Conservation (phyloP, 163 green algal genomes). For the Botryococcus braunii region DNA sequence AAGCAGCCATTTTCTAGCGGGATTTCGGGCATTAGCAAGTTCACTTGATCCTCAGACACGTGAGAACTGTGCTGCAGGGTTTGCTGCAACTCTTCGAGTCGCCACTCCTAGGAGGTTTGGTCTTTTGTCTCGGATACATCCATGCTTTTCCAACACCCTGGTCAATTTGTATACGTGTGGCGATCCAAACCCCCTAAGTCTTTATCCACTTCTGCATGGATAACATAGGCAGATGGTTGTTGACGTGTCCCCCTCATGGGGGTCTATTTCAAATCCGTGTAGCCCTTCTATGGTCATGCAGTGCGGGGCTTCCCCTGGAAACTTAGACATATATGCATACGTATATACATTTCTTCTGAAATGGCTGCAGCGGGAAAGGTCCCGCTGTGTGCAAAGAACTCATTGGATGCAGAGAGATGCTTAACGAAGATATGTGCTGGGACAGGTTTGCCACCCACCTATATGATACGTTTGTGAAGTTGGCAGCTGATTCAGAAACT, state of each 20-base stretch:
- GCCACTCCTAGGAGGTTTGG: constrained; percentile 18
- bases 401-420: no score
- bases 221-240: no score
- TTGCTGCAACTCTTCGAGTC: constrained; percentile 23
- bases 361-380: no score
- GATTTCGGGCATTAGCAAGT: constrained; percentile 45
- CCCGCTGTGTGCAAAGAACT: no score
- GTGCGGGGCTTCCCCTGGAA: no score
- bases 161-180: not conserved
- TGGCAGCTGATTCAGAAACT: constrained; percentile 43
- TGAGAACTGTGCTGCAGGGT: constrained; percentile 26
- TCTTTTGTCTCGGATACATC: not conserved
- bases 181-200: not conserved
- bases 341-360: no score
- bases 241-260: no score
- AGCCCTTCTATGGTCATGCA: no score
- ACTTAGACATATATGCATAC: no score
- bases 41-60: constrained; percentile 39
- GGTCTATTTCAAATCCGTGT: no score
- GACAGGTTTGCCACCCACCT: constrained; percentile 44
- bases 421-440: no score
- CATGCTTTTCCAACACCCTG: not conserved
- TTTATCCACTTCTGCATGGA: not conserved
- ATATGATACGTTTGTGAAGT: constrained; percentile 46
- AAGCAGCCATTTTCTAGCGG: constrained; percentile 36